Evolutionary conservation across 176 grass and related monocot genomes (phyloP).

Genomic region (Hordeum marinum): DNA sequence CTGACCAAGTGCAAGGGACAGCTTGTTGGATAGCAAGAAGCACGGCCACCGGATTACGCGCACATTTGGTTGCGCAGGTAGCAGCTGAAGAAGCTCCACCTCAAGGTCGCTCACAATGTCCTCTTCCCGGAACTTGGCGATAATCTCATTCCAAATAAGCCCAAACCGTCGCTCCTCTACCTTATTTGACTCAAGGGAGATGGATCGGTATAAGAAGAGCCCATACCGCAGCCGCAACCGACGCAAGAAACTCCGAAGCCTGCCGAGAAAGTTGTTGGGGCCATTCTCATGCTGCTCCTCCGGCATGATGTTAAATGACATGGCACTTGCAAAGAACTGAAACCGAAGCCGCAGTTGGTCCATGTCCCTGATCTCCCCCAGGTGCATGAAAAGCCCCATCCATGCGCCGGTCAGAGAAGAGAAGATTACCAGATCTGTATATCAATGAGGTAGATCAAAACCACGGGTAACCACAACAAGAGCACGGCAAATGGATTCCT

Average conservation of each 20-base stretch:
- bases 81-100: conserved; percentile 75
- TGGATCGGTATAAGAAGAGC: conserved; percentile 66
- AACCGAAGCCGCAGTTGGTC: conserved; percentile 77
- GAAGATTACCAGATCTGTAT: conserved; percentile 99
- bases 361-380: conserved; percentile 85
- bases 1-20: conserved; percentile 79
- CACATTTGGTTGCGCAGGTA: conserved; percentile 64
- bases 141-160: conserved; percentile 92
- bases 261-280: conserved; percentile 37
- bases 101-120: conserved; percentile 82
- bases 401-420: conserved; percentile 70
- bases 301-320: conserved; percentile 92
- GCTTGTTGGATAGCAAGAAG: conserved; percentile 79
- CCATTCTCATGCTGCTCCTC: conserved; percentile 66
- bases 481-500: conserved; percentile 76
- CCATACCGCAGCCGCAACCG: conserved; percentile 80
- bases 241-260: conserved; percentile 64
- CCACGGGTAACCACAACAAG: conserved; percentile 72
- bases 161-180: conserved; percentile 65
- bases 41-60: conserved; percentile 93
- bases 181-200: conserved; percentile 59
- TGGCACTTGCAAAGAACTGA: conserved; percentile 89
- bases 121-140: conserved; percentile 80
- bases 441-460: conserved; percentile 96
- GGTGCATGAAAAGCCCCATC: conserved; percentile 74